phyloP scores from a whole-genome alignment of 2,329 filamentous ascomycete species.

The Penicillium sp. region DNA sequence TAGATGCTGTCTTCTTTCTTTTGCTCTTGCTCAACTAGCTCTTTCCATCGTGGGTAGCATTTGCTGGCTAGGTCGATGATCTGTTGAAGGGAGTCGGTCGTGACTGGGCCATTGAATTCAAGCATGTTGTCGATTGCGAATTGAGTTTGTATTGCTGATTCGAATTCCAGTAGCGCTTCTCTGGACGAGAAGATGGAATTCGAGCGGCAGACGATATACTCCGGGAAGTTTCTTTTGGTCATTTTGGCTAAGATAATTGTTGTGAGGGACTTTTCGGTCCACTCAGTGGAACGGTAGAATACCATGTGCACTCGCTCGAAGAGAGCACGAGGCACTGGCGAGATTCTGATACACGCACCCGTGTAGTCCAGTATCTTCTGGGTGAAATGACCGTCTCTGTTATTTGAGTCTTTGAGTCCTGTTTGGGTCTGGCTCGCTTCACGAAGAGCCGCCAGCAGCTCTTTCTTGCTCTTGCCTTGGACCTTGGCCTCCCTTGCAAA shows the following conservation, averaged over 20 bases:
- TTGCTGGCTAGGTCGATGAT: slow-evolving; percentile 70
- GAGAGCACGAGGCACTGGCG: slow-evolving; percentile 67
- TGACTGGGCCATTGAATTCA: slow-evolving; percentile 71
- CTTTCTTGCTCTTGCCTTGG: slow-evolving; percentile 81
- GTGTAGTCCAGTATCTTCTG: slow-evolving; percentile 73
- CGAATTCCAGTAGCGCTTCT: slow-evolving; percentile 76
- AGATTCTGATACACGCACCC: slow-evolving; percentile 81
- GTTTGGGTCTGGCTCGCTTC: slow-evolving; percentile 70
- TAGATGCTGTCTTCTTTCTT: slow-evolving; percentile 74
- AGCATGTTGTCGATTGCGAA: slow-evolving; percentile 76
- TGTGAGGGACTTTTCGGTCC: slow-evolving; percentile 95
- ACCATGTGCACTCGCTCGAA: slow-evolving; percentile 95
- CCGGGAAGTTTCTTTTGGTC: slow-evolving; percentile 78
- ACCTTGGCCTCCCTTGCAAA: slow-evolving; percentile 84
- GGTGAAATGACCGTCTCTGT: slow-evolving; percentile 71
- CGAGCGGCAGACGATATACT: slow-evolving; percentile 86
- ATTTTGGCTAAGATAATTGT: slow-evolving; percentile 93
- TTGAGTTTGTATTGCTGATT: slow-evolving; percentile 78
- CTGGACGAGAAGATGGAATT: slow-evolving; percentile 83
- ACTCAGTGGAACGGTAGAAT: slow-evolving; percentile 92
- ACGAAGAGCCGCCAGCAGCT: slow-evolving; percentile 71
- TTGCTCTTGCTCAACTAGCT: slow-evolving; percentile 69
- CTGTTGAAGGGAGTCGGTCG: slow-evolving; percentile 61
- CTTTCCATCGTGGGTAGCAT: slow-evolving; percentile 77
- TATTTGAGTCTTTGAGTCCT: slow-evolving; percentile 68